A percentile compares a stretch with the other conserved stretches of the same genome.
phyloP scores from a whole-genome alignment of 345 rosid genomes.

The Erodium maritimum region DNA sequence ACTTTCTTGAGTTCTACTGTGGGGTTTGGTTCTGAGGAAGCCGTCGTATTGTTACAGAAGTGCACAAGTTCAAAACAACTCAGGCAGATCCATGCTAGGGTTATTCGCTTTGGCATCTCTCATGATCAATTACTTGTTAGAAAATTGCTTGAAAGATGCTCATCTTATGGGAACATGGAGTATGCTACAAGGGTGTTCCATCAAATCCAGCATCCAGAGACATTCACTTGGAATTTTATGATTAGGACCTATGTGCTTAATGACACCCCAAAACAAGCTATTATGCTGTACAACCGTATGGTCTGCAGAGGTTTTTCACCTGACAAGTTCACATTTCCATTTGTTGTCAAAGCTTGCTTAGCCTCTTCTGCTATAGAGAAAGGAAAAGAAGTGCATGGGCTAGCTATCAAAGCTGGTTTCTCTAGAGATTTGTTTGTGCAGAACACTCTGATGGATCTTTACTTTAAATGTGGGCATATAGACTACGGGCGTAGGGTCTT shows the following conservation, averaged over 20 bases:
- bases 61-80: constrained; percentile 41
- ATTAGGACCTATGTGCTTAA: constrained; percentile 36
- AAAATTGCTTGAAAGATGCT: constrained; percentile 38
- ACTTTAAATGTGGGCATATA: constrained; percentile 37
- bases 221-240: constrained; percentile 70
- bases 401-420: constrained; percentile 50
- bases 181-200: constrained; percentile 44
- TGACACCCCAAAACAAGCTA: constrained; percentile 36
- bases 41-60: constrained; percentile 26
- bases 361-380: constrained; percentile 17
- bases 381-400: constrained; percentile 46
- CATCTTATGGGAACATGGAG: constrained; percentile 26
- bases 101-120: constrained; percentile 35
- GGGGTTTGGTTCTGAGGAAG: constrained; percentile 28
- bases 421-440: constrained; percentile 35
- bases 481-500: constrained; percentile 41
- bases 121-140: constrained; percentile 45
- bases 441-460: constrained; percentile 54
- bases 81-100: constrained; percentile 45
- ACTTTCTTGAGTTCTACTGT: constrained; percentile 4
- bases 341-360: constrained; percentile 51
- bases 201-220: constrained; percentile 25
- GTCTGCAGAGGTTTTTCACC: constrained; percentile 26
- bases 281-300: constrained; percentile 47
- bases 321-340: constrained; percentile 73